Percentiles rank a stretch among this genome's conserved stretches.
phyloP scores from a whole-genome alignment of 148 eudicot genomes.

The Tetragonia tetragonoides region DNA sequence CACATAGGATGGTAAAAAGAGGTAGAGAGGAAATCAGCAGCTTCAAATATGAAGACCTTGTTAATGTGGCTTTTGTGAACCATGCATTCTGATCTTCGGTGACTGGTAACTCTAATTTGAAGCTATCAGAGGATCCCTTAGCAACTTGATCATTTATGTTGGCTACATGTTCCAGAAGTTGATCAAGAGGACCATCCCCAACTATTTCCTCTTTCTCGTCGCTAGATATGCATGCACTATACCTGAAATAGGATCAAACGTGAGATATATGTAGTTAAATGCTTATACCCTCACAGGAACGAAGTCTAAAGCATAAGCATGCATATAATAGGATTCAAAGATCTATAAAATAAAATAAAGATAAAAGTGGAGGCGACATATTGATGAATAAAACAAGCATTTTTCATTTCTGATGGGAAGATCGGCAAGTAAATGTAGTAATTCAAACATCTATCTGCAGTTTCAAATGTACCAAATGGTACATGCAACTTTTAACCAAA shows the following conservation, averaged over 20 bases:
- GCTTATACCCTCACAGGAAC: constrained; percentile 3
- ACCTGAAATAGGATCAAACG: constrained; percentile 45
- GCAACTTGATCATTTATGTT: constrained; percentile 42
- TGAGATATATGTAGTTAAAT: background rate
- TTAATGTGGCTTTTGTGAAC: constrained; percentile 69
- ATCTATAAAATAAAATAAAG: background rate
- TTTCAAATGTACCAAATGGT: background rate
- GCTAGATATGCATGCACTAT: constrained; percentile 56
- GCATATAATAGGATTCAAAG: background rate
- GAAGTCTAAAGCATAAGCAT: background rate
- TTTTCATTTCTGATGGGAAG: background rate
- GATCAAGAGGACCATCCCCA: constrained; percentile 61
- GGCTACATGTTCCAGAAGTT: constrained; percentile 54
- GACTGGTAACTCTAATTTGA: constrained; percentile 50
- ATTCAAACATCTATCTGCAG: background rate
- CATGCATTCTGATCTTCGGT: constrained; percentile 35
- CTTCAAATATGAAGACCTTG: constrained; percentile 46
- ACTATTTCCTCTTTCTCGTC: constrained; percentile 47
- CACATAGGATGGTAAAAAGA: constrained; percentile 4
- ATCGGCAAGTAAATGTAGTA: background rate
- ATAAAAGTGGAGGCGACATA: background rate
- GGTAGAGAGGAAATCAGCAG: background rate
- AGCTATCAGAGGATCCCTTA: constrained; percentile 49
- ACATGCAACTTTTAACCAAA: background rate
- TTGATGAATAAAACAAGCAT: background rate